Conservation (phyloP, 176 grass and related monocot genomes). For the Themeda triandra region DNA sequence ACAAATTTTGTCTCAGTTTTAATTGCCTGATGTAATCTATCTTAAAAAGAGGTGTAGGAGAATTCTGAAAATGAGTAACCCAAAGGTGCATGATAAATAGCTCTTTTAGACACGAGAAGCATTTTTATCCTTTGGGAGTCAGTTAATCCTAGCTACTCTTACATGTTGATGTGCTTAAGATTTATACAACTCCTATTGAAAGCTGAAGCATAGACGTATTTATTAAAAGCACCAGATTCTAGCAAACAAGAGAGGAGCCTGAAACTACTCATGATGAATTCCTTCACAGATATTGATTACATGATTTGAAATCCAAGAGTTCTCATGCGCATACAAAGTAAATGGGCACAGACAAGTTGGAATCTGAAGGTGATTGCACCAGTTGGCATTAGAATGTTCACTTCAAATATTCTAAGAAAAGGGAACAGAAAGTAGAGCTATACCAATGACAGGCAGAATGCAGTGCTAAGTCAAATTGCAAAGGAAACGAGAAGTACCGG, state of each 20-base stretch:
- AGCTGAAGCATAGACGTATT: neutral
- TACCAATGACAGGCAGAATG: conserved; percentile 3
- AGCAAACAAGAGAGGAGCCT: neutral
- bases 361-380: conserved; percentile 5
- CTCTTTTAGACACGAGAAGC: neutral
- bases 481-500: conserved; percentile 53
- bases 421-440: neutral
- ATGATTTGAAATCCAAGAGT: neutral
- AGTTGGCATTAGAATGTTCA: neutral
- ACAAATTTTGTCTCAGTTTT: conserved; percentile 2
- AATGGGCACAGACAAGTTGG: neutral
- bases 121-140: neutral
- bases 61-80: neutral
- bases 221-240: neutral
- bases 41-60: neutral
- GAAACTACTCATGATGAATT: conserved; percentile 3
- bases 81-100: neutral
- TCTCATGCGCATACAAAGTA: neutral
- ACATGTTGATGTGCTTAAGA: neutral
- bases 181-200: neutral
- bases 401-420: neutral
- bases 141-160: neutral
- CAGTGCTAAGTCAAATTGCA: neutral
- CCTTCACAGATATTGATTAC: neutral
- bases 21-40: neutral